Evolutionary conservation across 495 filamentous ascomycete genomes (phyloP).

Genomic region (Penicillium coffeae): DNA sequence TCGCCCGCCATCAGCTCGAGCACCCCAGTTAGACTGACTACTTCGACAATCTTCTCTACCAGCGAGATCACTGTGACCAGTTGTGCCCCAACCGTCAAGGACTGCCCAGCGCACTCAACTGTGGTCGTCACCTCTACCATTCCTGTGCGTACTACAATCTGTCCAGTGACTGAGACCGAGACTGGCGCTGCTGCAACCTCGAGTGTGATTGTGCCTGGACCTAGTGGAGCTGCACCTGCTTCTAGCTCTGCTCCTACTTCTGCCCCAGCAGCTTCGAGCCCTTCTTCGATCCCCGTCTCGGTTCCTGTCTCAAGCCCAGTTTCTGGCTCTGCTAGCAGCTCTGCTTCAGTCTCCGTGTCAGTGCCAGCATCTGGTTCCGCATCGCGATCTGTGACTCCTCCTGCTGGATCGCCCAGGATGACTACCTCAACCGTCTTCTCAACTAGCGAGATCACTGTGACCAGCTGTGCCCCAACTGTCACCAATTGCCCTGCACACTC

Average conservation of each 20-base stretch:
- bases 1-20: not conserved
- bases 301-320: constrained; percentile 7
- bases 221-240: constrained; percentile 16
- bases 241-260: constrained; percentile 2
- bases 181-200: not conserved
- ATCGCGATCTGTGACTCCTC: constrained; percentile 5
- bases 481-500: constrained; percentile 55
- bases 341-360: not conserved
- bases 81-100: constrained; percentile 53
- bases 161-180: constrained; percentile 7
- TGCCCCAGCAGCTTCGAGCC: not conserved
- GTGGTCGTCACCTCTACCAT: not conserved
- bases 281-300: not conserved
- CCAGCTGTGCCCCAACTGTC: constrained; percentile 54
- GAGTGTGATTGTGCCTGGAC: not conserved
- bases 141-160: not conserved
- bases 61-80: constrained; percentile 54
- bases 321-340: not conserved
- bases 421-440: constrained; percentile 60
- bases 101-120: constrained; percentile 53
- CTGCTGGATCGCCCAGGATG: constrained; percentile 19
- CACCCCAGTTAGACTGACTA: constrained; percentile 32
- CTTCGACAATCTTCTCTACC: constrained; percentile 58
- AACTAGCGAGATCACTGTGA: constrained; percentile 56
- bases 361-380: not conserved